phyloP scores from a whole-genome alignment of 1,139 yeast species.

The Kluyveromyces marxianus region DNA sequence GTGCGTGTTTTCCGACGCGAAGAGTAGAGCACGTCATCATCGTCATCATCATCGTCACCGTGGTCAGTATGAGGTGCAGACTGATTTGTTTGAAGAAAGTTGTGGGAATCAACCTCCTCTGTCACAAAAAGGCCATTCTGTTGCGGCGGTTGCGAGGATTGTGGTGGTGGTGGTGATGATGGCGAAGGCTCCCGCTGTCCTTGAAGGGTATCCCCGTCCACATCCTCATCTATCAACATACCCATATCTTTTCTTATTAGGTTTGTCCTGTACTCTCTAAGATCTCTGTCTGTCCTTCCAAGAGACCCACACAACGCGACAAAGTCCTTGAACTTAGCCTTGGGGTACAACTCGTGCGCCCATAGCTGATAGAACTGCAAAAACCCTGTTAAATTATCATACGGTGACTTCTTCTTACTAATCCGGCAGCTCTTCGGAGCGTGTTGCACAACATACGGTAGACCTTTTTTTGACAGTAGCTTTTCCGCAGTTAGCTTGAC shows the following conservation, averaged over 20 bases:
- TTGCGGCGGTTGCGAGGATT: not conserved
- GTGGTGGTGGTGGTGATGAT: too few relatives aligned
- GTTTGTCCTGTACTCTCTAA: conserved; percentile 24
- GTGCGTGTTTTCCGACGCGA: not conserved
- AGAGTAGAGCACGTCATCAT: conserved; percentile 8
- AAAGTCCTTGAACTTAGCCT: conserved; percentile 66
- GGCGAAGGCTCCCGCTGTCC: too few relatives aligned
- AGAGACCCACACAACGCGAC: conserved; percentile 24
- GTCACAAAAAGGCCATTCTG: not conserved
- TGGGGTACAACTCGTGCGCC: conserved; percentile 78
- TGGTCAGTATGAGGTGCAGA: not conserved
- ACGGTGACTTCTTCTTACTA: conserved; percentile 32
- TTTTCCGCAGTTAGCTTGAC: conserved; percentile 43
- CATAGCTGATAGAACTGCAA: conserved; percentile 70
- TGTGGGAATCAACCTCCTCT: not conserved
- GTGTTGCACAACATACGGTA: conserved; percentile 40
- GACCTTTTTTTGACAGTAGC: conserved; percentile 41
- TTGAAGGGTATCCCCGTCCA: not conserved
- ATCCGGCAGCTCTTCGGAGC: conserved; percentile 37
- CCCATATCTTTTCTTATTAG: conserved; percentile 23
- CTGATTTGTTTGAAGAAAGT: too few relatives aligned
- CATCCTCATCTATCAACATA: conserved; percentile 3
- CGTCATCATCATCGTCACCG: conserved; percentile 1
- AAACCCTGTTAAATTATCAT: conserved; percentile 41
- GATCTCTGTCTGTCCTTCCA: conserved; percentile 22